Evolutionary conservation across 1,284 basidiomycete species (phyloP).

Genomic region (Mycena sp.): DNA sequence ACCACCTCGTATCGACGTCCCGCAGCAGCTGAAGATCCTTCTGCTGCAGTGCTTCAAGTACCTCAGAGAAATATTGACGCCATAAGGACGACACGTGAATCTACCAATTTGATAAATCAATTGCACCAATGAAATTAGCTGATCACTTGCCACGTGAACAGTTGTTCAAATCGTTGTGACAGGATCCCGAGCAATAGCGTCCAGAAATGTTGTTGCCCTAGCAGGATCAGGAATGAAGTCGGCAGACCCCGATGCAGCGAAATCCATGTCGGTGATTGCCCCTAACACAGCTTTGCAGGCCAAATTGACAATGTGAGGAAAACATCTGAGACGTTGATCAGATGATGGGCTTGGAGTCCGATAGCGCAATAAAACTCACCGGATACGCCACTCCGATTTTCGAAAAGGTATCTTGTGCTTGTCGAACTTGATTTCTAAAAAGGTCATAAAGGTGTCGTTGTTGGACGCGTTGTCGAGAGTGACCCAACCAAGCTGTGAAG

Average conservation of each 20-base stretch:
- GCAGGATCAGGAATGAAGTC: neutral
- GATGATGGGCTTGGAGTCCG: slow-evolving; percentile 2
- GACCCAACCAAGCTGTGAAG: slow-evolving; percentile 39
- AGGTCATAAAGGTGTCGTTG: slow-evolving; percentile 40
- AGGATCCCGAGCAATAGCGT: slow-evolving; percentile 22
- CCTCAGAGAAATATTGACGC: too few species aligned
- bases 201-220: neutral
- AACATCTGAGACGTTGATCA: slow-evolving; percentile 41
- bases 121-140: slow-evolving; percentile 1
- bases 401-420: slow-evolving; percentile 31
- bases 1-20: too few species aligned
- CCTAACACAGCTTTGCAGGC: slow-evolving; percentile 40
- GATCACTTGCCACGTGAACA: slow-evolving; percentile 27
- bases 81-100: too few species aligned
- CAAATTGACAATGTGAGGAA: slow-evolving; percentile 49
- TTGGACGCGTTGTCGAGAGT: slow-evolving; percentile 46
- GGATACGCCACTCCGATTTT: slow-evolving; percentile 20
- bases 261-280: slow-evolving; percentile 36
- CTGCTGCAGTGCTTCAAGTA: too few species aligned
- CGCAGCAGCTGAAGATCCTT: too few species aligned
- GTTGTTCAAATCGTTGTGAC: slow-evolving; percentile 30
- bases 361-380: slow-evolving; percentile 27
- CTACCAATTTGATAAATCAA: too few species aligned
- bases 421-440: slow-evolving; percentile 31
- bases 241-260: slow-evolving; percentile 9